These are phyloP conservation scores for Pleurotus djamor DNA, from an alignment of 768 basidiomycete genomes.

Conservation along the genomic window DNA sequence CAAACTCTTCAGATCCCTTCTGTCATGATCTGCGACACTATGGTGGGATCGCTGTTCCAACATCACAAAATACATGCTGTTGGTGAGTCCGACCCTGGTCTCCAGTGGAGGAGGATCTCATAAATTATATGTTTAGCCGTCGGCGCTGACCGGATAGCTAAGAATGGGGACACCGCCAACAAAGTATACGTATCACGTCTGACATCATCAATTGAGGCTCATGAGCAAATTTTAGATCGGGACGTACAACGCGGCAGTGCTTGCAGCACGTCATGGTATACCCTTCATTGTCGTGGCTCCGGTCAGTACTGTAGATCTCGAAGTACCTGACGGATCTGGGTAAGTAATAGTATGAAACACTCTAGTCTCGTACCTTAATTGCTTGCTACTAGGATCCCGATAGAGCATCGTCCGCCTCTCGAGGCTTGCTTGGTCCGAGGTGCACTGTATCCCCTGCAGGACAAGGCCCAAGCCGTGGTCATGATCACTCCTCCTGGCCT, in stretches of 20 bases:
- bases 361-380: constrained; percentile 7
- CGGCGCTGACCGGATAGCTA: constrained; percentile 86
- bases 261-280: constrained; percentile 83
- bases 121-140: constrained; percentile 46
- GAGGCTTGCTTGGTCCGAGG: constrained; percentile 92
- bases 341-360: constrained; percentile 30
- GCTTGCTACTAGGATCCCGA: constrained; percentile 65
- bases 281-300: constrained; percentile 95
- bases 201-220: neutral
- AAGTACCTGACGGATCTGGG: constrained; percentile 66
- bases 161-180: constrained; percentile 97
- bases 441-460: constrained; percentile 58
- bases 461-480: constrained; percentile 59
- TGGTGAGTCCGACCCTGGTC: constrained; percentile 37
- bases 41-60: constrained; percentile 95
- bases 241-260: constrained; percentile 94
- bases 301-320: constrained; percentile 87
- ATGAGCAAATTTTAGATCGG: constrained; percentile 58
- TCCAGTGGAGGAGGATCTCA: neutral
- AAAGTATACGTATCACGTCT: constrained; percentile 42
- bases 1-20: constrained; percentile 82
- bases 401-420: constrained; percentile 85
- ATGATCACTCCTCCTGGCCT: constrained; percentile 76
- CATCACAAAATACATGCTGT: constrained; percentile 82
- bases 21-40: constrained; percentile 95